Evolutionary conservation across 2,329 filamentous ascomycete genomes (phyloP), one percentile per base, ranked within the genome.

Genomic region (Talaromyces sp.): DNA sequence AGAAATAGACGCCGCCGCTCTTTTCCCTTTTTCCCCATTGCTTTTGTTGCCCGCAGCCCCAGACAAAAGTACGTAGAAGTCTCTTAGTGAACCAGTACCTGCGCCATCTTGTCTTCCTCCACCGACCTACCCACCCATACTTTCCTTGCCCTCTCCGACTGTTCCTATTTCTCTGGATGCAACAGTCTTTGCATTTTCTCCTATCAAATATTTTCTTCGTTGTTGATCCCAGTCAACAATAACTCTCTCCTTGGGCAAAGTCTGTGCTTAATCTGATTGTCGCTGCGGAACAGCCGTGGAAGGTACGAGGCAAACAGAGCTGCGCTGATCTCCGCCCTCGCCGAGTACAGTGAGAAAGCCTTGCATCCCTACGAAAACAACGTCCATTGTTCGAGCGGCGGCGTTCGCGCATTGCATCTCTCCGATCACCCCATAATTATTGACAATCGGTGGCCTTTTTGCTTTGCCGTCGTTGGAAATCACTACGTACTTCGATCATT

Each of bases 31-130:
- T 21, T 54, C 31, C 28, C 31, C 28, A 37, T 35, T 54, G 50
- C 28, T 35, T 46, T 35, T 35, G 50, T 35, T 54, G 50, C 50
- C 31, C 50, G 50, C 50, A 21, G 50, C 50, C 50, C 50, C 50
- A 54, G 50, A 54, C 31, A 37, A 35, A 37, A n/a, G n/a, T n/a
- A n/a, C n/a, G 28, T 28, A 28, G 6, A 28, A 6, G 37, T 39
- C 52, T 37, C 18, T 39, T 56, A 56, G 52, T 56, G 55, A 57
- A 40, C 48, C 50, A 58, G 55, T 58, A 58, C 55, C 55, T 58
- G 55, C 55, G 55, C 55, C n/a, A 58, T 42, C 39, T 44, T 33
- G 55, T 25, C 54, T 44, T 54, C 55, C 55, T 42, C 55, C 37
- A 18, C 55, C 55, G 11, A 39, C 55, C 37, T 2, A 18, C 16